These are phyloP conservation scores for Limnanthes douglasii DNA, from an alignment of 345 rosid genomes.

Conservation along the genomic window DNA sequence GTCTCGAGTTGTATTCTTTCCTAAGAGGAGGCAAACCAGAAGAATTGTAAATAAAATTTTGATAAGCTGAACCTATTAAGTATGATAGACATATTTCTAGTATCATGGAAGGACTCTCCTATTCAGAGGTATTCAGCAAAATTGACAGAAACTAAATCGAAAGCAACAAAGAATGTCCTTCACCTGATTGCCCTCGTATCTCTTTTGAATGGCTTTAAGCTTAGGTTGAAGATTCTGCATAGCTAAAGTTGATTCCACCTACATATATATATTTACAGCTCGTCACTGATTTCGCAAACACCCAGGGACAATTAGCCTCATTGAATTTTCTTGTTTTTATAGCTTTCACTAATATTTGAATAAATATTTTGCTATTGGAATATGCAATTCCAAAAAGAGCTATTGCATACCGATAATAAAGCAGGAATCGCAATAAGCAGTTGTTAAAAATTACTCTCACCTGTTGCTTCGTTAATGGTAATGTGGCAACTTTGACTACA, in stretches of 20 bases:
- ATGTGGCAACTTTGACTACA: slow-evolving; percentile 62
- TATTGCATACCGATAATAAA: background rate
- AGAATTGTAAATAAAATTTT: too few species aligned
- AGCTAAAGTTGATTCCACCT: slow-evolving; percentile 95
- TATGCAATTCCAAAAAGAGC: background rate
- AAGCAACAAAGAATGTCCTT: slow-evolving; percentile 4
- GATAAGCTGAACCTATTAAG: too few species aligned
- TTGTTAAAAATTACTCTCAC: too few species aligned
- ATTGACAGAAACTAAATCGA: background rate
- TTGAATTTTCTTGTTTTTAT: too few species aligned
- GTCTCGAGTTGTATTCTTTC: slow-evolving; percentile 97
- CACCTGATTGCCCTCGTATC: slow-evolving; percentile 96
- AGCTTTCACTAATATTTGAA: too few species aligned
- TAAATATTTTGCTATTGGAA: too few species aligned
- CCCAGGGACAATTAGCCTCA: too few species aligned
- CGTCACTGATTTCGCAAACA: too few species aligned
- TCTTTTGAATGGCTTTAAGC: slow-evolving; percentile 93
- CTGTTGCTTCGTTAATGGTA: slow-evolving; percentile 90
- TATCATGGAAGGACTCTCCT: background rate
- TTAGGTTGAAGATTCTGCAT: slow-evolving; percentile 99
- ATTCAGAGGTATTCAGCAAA: background rate
- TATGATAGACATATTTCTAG: too few species aligned
- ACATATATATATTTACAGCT: slow-evolving; percentile 4
- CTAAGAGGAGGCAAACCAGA: slow-evolving; percentile 17
- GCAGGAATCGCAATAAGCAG: background rate